Percentiles rank a stretch among this genome's conserved stretches.
These are phyloP conservation scores for Liquidambar formosana DNA, from an alignment of 164 flowering plant species.

Conservation along the genomic window DNA sequence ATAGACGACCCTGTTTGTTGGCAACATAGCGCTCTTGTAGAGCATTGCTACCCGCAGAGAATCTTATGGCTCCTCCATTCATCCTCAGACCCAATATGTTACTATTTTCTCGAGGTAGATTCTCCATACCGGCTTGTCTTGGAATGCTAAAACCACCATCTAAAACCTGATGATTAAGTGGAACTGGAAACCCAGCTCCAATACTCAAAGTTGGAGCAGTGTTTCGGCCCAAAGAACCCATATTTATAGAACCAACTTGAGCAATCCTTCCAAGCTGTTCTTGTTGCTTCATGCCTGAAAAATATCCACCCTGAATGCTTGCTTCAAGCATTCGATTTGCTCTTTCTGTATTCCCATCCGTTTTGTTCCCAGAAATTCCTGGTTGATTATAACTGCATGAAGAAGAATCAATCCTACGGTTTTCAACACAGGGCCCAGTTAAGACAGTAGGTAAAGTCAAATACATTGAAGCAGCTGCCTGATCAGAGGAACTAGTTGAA, in stretches of 20 bases:
- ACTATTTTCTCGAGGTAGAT: constrained; percentile 10
- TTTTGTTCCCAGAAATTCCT: constrained; percentile 9
- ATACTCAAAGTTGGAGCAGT: constrained; percentile 9
- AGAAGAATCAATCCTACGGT: constrained; percentile 12
- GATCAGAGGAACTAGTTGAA: constrained; percentile 11
- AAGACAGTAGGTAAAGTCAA: constrained; percentile 30
- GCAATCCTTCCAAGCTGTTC: constrained; percentile 20
- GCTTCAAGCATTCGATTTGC: constrained; percentile 14
- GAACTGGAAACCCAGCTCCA: constrained; percentile 25
- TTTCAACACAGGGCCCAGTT: constrained; percentile 13
- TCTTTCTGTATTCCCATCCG: constrained; percentile 4
- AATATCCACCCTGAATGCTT: constrained; percentile 11
- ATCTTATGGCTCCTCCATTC: constrained; percentile 29
- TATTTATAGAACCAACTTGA: constrained; percentile 14
- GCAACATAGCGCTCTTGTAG: constrained; percentile 13
- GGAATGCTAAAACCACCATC: constrained; percentile 18
- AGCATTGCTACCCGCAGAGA: constrained; percentile 17
- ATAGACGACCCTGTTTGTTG: constrained; percentile 11
- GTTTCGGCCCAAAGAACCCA: constrained; percentile 13
- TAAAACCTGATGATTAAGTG: constrained; percentile 25
- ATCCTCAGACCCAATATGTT: constrained; percentile 16
- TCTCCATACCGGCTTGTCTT: constrained; percentile 16
- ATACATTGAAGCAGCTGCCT: constrained; percentile 29
- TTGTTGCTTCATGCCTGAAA: constrained; percentile 21
- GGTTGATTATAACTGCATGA: constrained; percentile 18